These are phyloP conservation scores for Athelia psychrophila DNA, from an alignment of 1,284 basidiomycete genomes.

Conservation along the genomic window DNA sequence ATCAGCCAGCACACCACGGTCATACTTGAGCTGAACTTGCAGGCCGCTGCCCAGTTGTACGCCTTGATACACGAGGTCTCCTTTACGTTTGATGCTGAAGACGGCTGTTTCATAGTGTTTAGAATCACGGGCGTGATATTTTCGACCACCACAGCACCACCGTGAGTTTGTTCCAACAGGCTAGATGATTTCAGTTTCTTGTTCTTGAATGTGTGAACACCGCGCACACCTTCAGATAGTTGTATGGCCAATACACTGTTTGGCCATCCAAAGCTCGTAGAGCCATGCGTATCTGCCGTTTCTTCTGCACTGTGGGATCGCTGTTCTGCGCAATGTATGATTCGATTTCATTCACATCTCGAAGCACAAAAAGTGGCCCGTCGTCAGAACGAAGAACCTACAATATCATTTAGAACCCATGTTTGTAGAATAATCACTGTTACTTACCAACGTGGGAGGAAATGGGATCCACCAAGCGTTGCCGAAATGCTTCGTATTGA, in stretches of 20 bases:
- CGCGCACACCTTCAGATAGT: slow-evolving; percentile 48
- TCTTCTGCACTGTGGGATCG: slow-evolving; percentile 43
- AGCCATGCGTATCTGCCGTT: slow-evolving; percentile 63
- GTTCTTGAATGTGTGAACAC: slow-evolving; percentile 4
- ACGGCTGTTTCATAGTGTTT: slow-evolving; percentile 48
- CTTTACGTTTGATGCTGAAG: slow-evolving; percentile 56
- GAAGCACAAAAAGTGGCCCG: slow-evolving; percentile 49
- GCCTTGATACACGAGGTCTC: slow-evolving; percentile 55
- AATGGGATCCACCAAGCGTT: slow-evolving; percentile 81
- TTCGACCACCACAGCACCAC: slow-evolving; percentile 40
- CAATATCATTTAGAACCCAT: neutral
- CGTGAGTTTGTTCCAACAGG: slow-evolving; percentile 38
- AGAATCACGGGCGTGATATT: slow-evolving; percentile 48
- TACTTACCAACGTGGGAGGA: slow-evolving; percentile 59
- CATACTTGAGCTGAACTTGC: slow-evolving; percentile 58
- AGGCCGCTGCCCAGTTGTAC: slow-evolving; percentile 72
- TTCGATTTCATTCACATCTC: slow-evolving; percentile 50
- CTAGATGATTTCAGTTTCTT: slow-evolving; percentile 23
- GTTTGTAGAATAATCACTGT: neutral
- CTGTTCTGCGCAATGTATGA: slow-evolving; percentile 67
- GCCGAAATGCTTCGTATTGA: slow-evolving; percentile 58
- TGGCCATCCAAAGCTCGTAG: slow-evolving; percentile 70
- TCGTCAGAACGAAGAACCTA: slow-evolving; percentile 76
- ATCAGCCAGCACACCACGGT: slow-evolving; percentile 45
- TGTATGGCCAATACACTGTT: slow-evolving; percentile 64